Conservation (phyloP, 176 grass and related monocot genomes). For the Aegilops sharonensis region DNA sequence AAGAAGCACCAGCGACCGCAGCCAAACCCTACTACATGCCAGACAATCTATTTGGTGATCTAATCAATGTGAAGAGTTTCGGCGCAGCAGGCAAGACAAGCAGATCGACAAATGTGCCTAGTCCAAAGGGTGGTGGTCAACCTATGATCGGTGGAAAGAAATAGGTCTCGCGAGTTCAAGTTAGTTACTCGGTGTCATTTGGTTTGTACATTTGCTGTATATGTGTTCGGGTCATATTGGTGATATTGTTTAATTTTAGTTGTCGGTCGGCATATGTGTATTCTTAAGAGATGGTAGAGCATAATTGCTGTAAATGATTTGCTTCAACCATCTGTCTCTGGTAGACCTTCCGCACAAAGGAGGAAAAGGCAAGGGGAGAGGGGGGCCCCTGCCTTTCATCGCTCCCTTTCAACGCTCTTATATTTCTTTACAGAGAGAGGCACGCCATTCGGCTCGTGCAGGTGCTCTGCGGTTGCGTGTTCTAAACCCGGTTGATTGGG, state of each 20-base stretch:
- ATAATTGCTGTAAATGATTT: conserved; percentile 27
- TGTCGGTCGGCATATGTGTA: not conserved
- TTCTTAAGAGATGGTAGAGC: conserved; percentile 26
- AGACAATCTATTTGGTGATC: conserved; percentile 85
- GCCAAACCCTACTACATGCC: conserved; percentile 92
- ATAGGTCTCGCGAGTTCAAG: conserved; percentile 32
- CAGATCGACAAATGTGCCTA: conserved; percentile 40
- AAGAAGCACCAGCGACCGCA: conserved; percentile 20
- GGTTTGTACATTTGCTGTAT: conserved; percentile 63
- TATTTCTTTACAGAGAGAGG: too few relatives aligned
- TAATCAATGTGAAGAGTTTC: conserved; percentile 80
- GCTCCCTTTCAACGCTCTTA: too few relatives aligned
- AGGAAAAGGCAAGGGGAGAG: too few relatives aligned
- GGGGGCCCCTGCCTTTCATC: not conserved
- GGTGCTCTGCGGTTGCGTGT: too few relatives aligned
- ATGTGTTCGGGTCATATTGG: conserved; percentile 9
- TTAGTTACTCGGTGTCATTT: not conserved
- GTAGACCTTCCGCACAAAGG: not conserved
- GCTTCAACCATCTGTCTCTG: not conserved
- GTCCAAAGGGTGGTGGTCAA: conserved; percentile 56
- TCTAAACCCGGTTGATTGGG: too few relatives aligned
- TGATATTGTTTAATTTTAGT: conserved; percentile 31
- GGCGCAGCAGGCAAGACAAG: conserved; percentile 48
- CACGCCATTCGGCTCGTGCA: too few relatives aligned
- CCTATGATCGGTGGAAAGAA: conserved; percentile 83